Evolutionary conservation across 352 stramenopile species (phyloP).

Genomic region (Globisporangium perplexum): DNA sequence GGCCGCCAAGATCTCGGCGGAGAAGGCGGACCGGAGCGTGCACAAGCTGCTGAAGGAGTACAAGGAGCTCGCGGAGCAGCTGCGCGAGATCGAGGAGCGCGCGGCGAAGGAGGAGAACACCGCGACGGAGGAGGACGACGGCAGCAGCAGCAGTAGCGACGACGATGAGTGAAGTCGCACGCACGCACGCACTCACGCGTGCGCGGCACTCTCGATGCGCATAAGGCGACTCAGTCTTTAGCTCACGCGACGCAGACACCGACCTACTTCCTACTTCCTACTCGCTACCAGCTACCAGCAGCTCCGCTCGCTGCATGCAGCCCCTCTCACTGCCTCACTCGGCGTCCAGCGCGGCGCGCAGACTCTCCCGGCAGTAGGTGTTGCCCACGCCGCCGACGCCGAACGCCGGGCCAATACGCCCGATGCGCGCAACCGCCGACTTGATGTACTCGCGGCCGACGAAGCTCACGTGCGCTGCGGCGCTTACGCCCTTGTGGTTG

Average conservation of each 20-base stretch:
- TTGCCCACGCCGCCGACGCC: slow-evolving; percentile 88
- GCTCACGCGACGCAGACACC: background rate
- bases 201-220: too few species aligned
- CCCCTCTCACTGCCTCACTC: background rate
- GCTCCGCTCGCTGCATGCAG: background rate
- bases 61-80: slow-evolving; percentile 60
- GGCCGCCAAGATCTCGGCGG: slow-evolving; percentile 46
- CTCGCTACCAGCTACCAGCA: too few species aligned
- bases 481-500: slow-evolving; percentile 56
- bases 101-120: slow-evolving; percentile 41
- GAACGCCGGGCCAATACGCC: slow-evolving; percentile 85
- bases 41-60: slow-evolving; percentile 69
- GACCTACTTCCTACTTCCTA: background rate
- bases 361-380: slow-evolving; percentile 45
- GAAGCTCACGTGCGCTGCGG: slow-evolving; percentile 41
- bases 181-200: too few species aligned
- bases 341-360: slow-evolving; percentile 30
- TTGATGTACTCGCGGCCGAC: slow-evolving; percentile 81
- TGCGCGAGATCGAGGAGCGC: slow-evolving; percentile 61
- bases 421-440: slow-evolving; percentile 77
- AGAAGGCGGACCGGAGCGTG: slow-evolving; percentile 66
- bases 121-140: slow-evolving; percentile 36
- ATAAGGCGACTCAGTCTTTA: background rate
- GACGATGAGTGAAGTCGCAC: slow-evolving; percentile 21
- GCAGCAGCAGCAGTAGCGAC: slow-evolving; percentile 14